Evolutionary conservation across 2,329 filamentous ascomycete species (phyloP).

Genomic region (Botrytis aclada): DNA sequence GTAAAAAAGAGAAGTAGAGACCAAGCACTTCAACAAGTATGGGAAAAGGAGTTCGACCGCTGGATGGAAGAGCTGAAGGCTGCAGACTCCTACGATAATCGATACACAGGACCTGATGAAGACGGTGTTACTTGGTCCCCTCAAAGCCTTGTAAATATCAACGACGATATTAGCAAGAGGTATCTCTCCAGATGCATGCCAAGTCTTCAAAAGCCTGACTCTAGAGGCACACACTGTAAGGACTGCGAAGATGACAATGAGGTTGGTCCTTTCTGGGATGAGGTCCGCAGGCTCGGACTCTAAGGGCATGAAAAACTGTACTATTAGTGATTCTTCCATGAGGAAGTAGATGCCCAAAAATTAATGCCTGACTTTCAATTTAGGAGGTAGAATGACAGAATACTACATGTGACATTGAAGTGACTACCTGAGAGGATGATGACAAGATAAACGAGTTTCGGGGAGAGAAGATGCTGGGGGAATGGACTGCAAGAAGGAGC

Average conservation of each 20-base stretch:
- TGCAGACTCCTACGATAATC: background rate
- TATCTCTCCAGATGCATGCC: background rate
- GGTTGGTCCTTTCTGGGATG: no score
- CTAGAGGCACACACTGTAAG: background rate
- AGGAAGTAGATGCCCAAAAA: background rate
- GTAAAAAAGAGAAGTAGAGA: background rate
- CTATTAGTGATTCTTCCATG: background rate
- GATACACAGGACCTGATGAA: background rate
- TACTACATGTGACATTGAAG: background rate
- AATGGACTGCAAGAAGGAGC: fast-evolving
- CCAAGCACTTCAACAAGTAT: background rate
- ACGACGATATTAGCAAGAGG: fast-evolving
- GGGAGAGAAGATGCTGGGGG: no score
- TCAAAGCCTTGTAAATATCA: background rate
- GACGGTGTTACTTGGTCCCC: background rate
- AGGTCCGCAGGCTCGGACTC: background rate
- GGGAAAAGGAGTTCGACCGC: background rate
- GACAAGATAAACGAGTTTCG: background rate
- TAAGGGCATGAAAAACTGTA: background rate
- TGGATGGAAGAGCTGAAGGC: background rate
- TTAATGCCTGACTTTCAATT: background rate
- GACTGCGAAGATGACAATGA: background rate
- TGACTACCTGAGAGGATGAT: background rate
- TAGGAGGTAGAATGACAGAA: background rate
- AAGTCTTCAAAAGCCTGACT: fast-evolving